Evolutionary conservation across 495 filamentous ascomycete genomes (phyloP).

Genomic region (Penicillium riverlandense): DNA sequence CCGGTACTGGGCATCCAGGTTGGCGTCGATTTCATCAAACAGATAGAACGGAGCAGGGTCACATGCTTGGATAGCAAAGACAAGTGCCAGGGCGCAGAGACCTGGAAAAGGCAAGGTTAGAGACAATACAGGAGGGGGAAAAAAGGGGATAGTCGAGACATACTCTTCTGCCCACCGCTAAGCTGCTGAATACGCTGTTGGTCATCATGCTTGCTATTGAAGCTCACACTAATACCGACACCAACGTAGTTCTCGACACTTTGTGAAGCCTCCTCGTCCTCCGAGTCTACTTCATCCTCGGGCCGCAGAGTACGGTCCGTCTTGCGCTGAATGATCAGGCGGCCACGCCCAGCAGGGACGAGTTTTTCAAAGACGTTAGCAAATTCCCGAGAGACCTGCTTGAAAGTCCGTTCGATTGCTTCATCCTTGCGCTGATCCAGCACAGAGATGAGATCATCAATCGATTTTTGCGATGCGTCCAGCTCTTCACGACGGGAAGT

Average conservation of each 20-base stretch:
- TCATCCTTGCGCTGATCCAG: constrained; percentile 94
- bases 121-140: background rate
- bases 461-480: constrained; percentile 71
- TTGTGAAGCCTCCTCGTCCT: constrained; percentile 48
- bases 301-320: constrained; percentile 59
- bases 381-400: constrained; percentile 92
- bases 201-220: constrained; percentile 97
- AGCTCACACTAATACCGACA: constrained; percentile 96
- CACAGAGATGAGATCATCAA: constrained; percentile 79
- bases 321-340: constrained; percentile 88
- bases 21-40: constrained; percentile 98
- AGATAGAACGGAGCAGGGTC: constrained; percentile 98
- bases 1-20: constrained; percentile 94
- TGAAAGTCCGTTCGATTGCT: constrained; percentile 92
- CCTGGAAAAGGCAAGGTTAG: constrained; percentile 43
- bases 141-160: constrained; percentile 18
- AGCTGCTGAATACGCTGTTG: constrained; percentile 97
- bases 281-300: constrained; percentile 61
- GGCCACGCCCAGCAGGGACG: constrained; percentile 86
- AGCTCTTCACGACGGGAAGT: constrained; percentile 78
- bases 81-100: constrained; percentile 88
- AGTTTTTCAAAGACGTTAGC: constrained; percentile 87
- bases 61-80: constrained; percentile 98
- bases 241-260: constrained; percentile 94
- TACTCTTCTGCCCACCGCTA: constrained; percentile 95